Evolutionary conservation across 106 monocot genomes (phyloP), one percentile per base, ranked within the genome.

Genomic region (Cymbidium sinense): DNA sequence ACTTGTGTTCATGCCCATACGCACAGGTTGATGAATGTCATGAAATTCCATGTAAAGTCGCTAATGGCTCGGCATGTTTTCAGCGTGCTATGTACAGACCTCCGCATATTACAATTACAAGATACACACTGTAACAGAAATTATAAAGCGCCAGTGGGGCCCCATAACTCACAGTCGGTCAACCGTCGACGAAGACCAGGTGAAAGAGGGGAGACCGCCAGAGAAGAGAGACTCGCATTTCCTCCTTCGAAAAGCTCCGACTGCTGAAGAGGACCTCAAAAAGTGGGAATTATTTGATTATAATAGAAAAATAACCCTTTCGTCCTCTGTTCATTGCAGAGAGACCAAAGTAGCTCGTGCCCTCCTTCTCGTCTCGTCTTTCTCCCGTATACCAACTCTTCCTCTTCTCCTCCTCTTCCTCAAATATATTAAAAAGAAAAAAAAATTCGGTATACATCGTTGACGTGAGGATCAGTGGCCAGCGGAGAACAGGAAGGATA

Each of bases 221-320:
- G 64, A 29, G 64, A 64, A 27, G 8, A 29, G 29, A 34, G 31
- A 9, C 33, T 8, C 67, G 2, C 15, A 13, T 67, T 33, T 33
- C 31, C 33, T 31, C 67, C 33, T 21, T 15, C 15, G 15, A 67
- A 67, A 67, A 67, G 67, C 33, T 67, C 15, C 67, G 15, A 64
- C 7, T 27, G 64, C 33, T 67, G 67, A 67, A 67, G 67, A 33
- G 33, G 67, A 67, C 67, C 67, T 34, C 67, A 67, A 67, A 67
- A 67, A 67, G 67, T 67, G 29, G 3, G 31, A 67, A 31, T 67
- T 34, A 67, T 31, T 67, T 67, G 67, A 67, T 31, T 31, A 33
- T 31, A 67, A 31, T 67, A 67, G 67, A 67, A 58, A n/a, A 58
- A 67, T 67, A 67, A 67, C 15, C 31, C 67, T 33, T 31, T 30